Evolutionary conservation across 257 asterid species (phyloP).

Genomic region (Salvia splendens): DNA sequence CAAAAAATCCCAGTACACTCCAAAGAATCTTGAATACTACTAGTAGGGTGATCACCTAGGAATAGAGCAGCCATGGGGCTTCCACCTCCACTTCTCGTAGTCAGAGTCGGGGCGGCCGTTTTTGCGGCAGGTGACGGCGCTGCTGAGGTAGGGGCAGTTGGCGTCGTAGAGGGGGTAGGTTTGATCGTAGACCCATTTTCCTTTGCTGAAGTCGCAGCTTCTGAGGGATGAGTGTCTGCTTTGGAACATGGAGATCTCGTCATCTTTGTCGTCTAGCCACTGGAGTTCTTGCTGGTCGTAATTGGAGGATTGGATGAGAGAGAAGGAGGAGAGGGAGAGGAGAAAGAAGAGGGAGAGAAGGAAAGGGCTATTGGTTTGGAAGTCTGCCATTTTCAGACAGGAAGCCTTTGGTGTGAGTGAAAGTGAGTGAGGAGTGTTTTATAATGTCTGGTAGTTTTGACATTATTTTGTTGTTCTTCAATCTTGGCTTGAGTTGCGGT

Average conservation of each 20-base stretch:
- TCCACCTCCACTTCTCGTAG: constrained; percentile 87
- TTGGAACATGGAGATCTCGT: constrained; percentile 53
- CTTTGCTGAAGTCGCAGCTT: constrained; percentile 64
- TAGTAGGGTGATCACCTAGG: constrained; percentile 57
- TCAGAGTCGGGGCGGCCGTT: constrained; percentile 91
- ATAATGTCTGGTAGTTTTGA: constrained; percentile 26
- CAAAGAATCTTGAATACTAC: too few relatives aligned
- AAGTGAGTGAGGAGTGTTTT: not conserved
- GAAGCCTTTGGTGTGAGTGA: constrained; percentile 9
- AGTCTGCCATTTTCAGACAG: constrained; percentile 42
- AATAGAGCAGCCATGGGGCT: constrained; percentile 67
- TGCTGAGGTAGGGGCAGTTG: constrained; percentile 73
- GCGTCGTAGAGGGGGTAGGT: constrained; percentile 76
- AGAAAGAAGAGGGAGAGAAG: constrained; percentile 29
- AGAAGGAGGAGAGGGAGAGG: constrained; percentile 29
- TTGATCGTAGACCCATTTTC: constrained; percentile 81
- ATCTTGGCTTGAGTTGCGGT: constrained; percentile 62
- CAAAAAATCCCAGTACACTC: too few relatives aligned
- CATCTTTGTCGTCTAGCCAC: constrained; percentile 61
- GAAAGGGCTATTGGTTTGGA: constrained; percentile 1
- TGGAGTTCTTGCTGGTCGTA: constrained; percentile 56
- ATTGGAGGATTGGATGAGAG: constrained; percentile 37
- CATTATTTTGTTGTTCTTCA: constrained; percentile 30
- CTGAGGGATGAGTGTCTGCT: constrained; percentile 51
- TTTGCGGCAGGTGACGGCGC: constrained; percentile 64